Conservation (phyloP, 164 flowering plant species). For the Protea cynaroides region DNA sequence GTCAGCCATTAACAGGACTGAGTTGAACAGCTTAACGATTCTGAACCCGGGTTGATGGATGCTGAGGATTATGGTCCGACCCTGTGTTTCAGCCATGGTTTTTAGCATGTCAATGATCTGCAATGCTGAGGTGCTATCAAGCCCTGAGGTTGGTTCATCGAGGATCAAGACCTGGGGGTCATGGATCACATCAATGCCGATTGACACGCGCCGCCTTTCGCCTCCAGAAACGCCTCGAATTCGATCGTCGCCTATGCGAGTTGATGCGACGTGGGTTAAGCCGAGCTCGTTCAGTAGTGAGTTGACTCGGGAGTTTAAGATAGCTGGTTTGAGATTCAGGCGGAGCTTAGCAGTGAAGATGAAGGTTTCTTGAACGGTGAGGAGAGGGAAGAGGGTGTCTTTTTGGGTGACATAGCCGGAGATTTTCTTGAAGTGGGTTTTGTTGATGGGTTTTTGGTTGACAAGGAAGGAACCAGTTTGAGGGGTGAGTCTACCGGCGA, state of each 20-base stretch:
- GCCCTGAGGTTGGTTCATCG: slow-evolving; percentile 95
- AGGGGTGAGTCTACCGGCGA: slow-evolving; percentile 60
- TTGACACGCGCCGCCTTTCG: slow-evolving; percentile 85
- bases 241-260: slow-evolving; percentile 65
- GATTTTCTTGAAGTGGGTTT: slow-evolving; percentile 53
- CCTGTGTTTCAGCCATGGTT: slow-evolving; percentile 71
- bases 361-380: slow-evolving; percentile 88
- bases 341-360: slow-evolving; percentile 73
- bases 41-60: slow-evolving; percentile 94
- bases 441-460: slow-evolving; percentile 45
- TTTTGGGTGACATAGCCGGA: slow-evolving; percentile 88
- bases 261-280: slow-evolving; percentile 45
- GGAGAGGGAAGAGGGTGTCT: slow-evolving; percentile 82
- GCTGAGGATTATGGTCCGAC: slow-evolving; percentile 71
- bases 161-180: slow-evolving; percentile 79
- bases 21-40: slow-evolving; percentile 72
- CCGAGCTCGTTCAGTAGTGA: slow-evolving; percentile 68
- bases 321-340: slow-evolving; percentile 29
- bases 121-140: slow-evolving; percentile 82
- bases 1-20: slow-evolving; percentile 59
- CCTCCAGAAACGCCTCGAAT: slow-evolving; percentile 94
- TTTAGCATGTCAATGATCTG: slow-evolving; percentile 87
- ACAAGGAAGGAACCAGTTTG: slow-evolving; percentile 45
- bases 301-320: slow-evolving; percentile 39
- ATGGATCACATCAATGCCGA: slow-evolving; percentile 86